These are phyloP conservation scores for Neolentinus lepideus DNA, from an alignment of 1,284 basidiomycete species.

Conservation along the genomic window DNA sequence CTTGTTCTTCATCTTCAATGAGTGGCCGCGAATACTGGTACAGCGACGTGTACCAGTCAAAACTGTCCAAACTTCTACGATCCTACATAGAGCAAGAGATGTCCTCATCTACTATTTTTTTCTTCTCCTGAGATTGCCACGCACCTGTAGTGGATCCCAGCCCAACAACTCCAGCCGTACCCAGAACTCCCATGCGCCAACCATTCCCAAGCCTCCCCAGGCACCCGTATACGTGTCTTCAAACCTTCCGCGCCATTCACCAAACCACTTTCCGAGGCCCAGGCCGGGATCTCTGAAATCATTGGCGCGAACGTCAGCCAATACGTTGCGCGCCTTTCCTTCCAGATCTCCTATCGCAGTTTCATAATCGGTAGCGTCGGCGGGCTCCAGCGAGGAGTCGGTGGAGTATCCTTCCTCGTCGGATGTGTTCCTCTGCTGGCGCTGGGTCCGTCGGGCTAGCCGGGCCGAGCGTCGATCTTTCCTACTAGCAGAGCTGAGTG, in stretches of 20 bases:
- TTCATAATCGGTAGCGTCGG: slow-evolving; percentile 66
- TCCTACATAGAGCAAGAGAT: slow-evolving; percentile 36
- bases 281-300: slow-evolving; percentile 82
- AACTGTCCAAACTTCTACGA: slow-evolving; percentile 63
- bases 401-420: slow-evolving; percentile 81
- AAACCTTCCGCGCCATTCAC: slow-evolving; percentile 72
- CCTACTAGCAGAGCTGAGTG: slow-evolving; percentile 37
- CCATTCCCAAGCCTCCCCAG: slow-evolving; percentile 85
- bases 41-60: slow-evolving; percentile 76
- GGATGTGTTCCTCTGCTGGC: slow-evolving; percentile 23
- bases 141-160: slow-evolving; percentile 83
- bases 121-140: too few relatives aligned
- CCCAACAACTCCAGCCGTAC: slow-evolving; percentile 77
- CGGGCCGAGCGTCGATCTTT: slow-evolving; percentile 52
- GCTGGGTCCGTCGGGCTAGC: slow-evolving; percentile 34
- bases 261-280: slow-evolving; percentile 69
- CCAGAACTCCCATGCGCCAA: slow-evolving; percentile 97
- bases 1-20: slow-evolving; percentile 39
- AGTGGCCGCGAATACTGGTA: slow-evolving; percentile 71
- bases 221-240: slow-evolving; percentile 82
- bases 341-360: slow-evolving; percentile 54
- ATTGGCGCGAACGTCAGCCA: slow-evolving; percentile 82
- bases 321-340: slow-evolving; percentile 43
- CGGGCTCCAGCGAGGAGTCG: slow-evolving; percentile 63
- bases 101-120: too few relatives aligned